Conservation (phyloP, 257 asterid genomes). For the Mitragyna speciosa region DNA sequence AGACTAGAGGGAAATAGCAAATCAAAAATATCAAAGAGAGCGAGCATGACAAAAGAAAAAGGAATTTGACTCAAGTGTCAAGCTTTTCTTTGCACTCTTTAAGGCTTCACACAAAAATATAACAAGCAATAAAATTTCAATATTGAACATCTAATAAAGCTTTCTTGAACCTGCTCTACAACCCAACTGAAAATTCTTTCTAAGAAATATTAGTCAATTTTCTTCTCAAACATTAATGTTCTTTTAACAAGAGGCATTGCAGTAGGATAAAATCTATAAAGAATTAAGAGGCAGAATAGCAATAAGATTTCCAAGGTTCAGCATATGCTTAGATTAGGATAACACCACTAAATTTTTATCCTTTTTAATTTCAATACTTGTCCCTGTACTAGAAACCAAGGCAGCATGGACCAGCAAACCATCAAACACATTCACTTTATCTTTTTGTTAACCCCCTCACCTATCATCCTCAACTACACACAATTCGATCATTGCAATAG, state of each 20-base stretch:
- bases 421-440: not conserved
- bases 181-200: not conserved
- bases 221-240: not conserved
- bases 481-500: not conserved
- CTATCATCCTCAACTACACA: not conserved
- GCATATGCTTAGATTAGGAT: not conserved
- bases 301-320: not conserved
- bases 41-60: too few species aligned
- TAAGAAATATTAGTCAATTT: not conserved
- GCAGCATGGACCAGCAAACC: not conserved
- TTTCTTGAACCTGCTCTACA: not conserved
- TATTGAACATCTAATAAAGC: not conserved
- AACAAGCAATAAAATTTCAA: not conserved
- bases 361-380: not conserved
- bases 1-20: too few species aligned
- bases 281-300: not conserved
- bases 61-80: not conserved
- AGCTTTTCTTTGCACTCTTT: not conserved
- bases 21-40: too few species aligned
- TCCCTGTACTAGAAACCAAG: not conserved
- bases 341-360: too few species aligned
- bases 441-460: too few species aligned
- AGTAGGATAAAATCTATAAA: too few species aligned
- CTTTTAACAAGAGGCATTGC: not conserved
- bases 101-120: not conserved